Evolutionary conservation across 139 green algal genomes (phyloP).

Genomic region (Chlorella vulgaris): DNA sequence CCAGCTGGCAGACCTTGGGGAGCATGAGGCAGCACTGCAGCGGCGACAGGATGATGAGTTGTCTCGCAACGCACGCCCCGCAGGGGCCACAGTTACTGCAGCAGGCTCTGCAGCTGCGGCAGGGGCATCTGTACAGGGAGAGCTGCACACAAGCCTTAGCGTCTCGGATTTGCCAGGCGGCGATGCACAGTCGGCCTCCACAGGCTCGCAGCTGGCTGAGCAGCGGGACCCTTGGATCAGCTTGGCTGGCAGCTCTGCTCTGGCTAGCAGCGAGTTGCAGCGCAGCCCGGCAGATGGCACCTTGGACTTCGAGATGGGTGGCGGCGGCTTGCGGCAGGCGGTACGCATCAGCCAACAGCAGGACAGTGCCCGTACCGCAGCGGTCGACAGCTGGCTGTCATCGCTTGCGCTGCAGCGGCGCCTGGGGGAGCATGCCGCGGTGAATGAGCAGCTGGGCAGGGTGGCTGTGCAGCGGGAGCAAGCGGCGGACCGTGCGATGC

Average conservation of each 20-base stretch:
- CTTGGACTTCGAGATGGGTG: neutral
- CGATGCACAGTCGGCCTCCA: too few relatives aligned
- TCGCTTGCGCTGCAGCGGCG: constrained; percentile 20
- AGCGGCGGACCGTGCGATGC: neutral
- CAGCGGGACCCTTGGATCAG: neutral
- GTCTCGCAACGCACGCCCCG: too few relatives aligned
- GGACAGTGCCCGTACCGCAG: neutral
- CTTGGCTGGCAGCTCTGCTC: neutral
- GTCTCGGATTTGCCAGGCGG: neutral
- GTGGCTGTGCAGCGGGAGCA: neutral
- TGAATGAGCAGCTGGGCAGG: neutral
- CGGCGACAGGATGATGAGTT: neutral
- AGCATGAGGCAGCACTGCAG: neutral
- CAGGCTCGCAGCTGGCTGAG: neutral
- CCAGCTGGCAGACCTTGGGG: neutral
- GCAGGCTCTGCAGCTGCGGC: constrained; percentile 4
- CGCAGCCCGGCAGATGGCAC: neutral
- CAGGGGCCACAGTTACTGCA: neutral
- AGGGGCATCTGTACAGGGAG: neutral
- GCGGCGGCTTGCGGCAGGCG: neutral
- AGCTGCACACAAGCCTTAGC: neutral
- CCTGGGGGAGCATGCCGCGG: constrained; percentile 9
- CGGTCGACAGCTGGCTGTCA: constrained; percentile 18
- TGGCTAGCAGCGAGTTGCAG: neutral
- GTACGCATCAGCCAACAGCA: constrained; percentile 10